A percentile compares a stretch with the other conserved stretches of the same genome.
These are phyloP conservation scores for Orychophragmus violaceus DNA, from an alignment of 345 rosid species.

Conservation along the genomic window DNA sequence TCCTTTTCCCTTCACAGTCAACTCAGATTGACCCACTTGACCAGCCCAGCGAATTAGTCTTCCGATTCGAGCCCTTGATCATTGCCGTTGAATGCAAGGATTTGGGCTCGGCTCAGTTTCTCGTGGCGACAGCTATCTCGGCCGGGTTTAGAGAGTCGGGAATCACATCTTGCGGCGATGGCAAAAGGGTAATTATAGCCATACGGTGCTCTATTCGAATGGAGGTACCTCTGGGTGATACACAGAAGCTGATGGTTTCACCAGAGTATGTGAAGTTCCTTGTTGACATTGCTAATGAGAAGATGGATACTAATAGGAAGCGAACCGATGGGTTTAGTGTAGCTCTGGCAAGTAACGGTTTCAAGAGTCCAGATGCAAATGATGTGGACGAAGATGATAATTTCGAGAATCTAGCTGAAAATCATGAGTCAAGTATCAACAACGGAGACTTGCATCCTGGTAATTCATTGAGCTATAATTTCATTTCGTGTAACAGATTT, in stretches of 20 bases:
- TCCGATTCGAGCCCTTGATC: constrained; percentile 86
- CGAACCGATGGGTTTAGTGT: constrained; percentile 57
- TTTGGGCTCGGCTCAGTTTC: constrained; percentile 50
- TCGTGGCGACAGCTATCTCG: constrained; percentile 64
- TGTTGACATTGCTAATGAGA: constrained; percentile 67
- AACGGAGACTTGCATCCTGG: constrained; percentile 31
- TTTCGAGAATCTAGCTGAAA: constrained; percentile 24
- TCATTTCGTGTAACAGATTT: neutral
- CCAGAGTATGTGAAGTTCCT: constrained; percentile 61
- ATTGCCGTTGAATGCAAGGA: constrained; percentile 76
- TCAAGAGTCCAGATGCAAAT: constrained; percentile 11
- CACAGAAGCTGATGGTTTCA: constrained; percentile 45
- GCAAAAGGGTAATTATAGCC: constrained; percentile 72
- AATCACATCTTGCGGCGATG: constrained; percentile 62
- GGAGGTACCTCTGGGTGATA: constrained; percentile 82
- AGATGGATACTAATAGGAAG: constrained; percentile 77
- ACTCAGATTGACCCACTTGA: neutral
- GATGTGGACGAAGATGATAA: constrained; percentile 20
- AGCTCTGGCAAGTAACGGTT: constrained; percentile 38
- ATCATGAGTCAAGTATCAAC: constrained; percentile 13
- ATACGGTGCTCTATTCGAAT: constrained; percentile 75
- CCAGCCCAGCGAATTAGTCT: constrained; percentile 42
- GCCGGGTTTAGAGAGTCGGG: constrained; percentile 86
- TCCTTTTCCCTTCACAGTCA: constrained; percentile 42
- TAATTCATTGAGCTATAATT: constrained; percentile 21